phyloP scores from a whole-genome alignment of 2,329 filamentous ascomycete species.

The Aspergillus brunneoviolaceus region DNA sequence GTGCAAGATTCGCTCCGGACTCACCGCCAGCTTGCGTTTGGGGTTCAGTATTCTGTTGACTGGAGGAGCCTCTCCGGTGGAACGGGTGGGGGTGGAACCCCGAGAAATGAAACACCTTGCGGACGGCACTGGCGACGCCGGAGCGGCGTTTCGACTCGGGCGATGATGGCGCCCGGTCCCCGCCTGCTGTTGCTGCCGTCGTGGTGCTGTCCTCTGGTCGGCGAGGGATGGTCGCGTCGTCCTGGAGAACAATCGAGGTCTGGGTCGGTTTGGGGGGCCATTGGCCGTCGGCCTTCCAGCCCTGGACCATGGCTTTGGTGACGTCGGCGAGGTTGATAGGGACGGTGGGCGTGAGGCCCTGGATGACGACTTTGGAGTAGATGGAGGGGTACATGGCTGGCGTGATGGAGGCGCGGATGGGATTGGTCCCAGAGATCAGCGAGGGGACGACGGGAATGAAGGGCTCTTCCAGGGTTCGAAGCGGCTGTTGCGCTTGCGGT shows the following conservation, averaged over 20 bases:
- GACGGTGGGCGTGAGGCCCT: slow-evolving; percentile 76
- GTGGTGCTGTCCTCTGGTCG: slow-evolving; percentile 1
- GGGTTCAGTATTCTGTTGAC: slow-evolving; percentile 14
- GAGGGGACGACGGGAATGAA: slow-evolving; percentile 72
- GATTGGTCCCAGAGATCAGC: slow-evolving; percentile 70
- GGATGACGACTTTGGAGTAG: slow-evolving; percentile 83
- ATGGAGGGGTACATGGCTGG: slow-evolving; percentile 74
- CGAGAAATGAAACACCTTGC: slow-evolving; percentile 42
- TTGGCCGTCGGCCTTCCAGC: slow-evolving; percentile 90
- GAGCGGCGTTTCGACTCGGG: slow-evolving; percentile 29
- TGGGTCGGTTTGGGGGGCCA: slow-evolving; percentile 71
- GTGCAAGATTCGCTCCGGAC: background rate
- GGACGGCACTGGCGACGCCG: slow-evolving; percentile 41
- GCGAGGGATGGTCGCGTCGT: slow-evolving; percentile 26
- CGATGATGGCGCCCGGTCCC: slow-evolving; percentile 18
- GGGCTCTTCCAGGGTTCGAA: slow-evolving; percentile 43
- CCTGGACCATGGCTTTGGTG: slow-evolving; percentile 75
- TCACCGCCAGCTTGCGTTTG: background rate
- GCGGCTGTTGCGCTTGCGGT: slow-evolving; percentile 9
- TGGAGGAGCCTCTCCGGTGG: slow-evolving; percentile 38
- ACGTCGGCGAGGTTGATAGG: slow-evolving; percentile 86
- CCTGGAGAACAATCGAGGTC: slow-evolving; percentile 30
- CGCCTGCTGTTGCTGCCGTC: slow-evolving; percentile 1
- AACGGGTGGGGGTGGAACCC: slow-evolving; percentile 34
- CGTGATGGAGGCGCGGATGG: slow-evolving; percentile 74